Conservation (phyloP, 2,329 filamentous ascomycete genomes). For the Diaporthe velutina region DNA sequence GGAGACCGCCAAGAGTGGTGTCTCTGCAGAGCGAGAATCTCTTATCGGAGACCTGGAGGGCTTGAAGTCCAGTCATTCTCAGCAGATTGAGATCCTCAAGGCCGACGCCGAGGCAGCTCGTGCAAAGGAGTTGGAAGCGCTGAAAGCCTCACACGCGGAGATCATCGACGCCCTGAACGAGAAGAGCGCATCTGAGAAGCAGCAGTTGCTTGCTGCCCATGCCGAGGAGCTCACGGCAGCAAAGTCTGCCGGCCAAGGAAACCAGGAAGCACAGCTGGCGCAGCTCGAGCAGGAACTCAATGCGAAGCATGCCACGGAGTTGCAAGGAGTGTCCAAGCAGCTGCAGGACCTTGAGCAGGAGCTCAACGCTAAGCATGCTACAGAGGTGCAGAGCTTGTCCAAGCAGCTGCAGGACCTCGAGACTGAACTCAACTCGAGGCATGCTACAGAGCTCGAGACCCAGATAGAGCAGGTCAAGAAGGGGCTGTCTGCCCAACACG, state of each 20-base stretch:
- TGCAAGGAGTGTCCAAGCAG: slow-evolving; percentile 33
- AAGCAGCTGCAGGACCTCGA: slow-evolving; percentile 37
- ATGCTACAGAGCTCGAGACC: slow-evolving; percentile 50
- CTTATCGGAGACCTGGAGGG: slow-evolving; percentile 64
- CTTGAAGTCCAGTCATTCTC: slow-evolving; percentile 66
- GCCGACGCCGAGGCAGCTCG: slow-evolving; percentile 55
- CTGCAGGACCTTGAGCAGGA: slow-evolving; percentile 37
- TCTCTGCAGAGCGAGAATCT: slow-evolving; percentile 62
- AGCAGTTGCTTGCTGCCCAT: slow-evolving; percentile 52
- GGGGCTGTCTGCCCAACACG: slow-evolving; percentile 50
- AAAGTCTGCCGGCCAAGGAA: slow-evolving; percentile 44
- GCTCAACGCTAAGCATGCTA: slow-evolving; percentile 47
- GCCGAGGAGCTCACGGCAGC: slow-evolving; percentile 47
- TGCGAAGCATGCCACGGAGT: slow-evolving; percentile 33
- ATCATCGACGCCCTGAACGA: slow-evolving; percentile 58
- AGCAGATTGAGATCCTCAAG: slow-evolving; percentile 61
- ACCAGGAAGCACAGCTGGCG: slow-evolving; percentile 44
- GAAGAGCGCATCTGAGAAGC: slow-evolving; percentile 54
- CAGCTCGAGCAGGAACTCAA: slow-evolving; percentile 46
- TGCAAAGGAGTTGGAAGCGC: slow-evolving; percentile 55
- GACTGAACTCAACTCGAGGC: slow-evolving; percentile 43
- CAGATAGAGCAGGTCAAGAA: slow-evolving; percentile 51
- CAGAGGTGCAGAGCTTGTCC: slow-evolving; percentile 44
- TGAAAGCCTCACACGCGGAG: slow-evolving; percentile 59
- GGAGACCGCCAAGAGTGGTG: slow-evolving; percentile 66